A percentile compares a stretch with the other conserved stretches of the same genome.
phyloP scores from a whole-genome alignment of 2,329 filamentous ascomycete genomes.

The Diaporthe citriasiana region DNA sequence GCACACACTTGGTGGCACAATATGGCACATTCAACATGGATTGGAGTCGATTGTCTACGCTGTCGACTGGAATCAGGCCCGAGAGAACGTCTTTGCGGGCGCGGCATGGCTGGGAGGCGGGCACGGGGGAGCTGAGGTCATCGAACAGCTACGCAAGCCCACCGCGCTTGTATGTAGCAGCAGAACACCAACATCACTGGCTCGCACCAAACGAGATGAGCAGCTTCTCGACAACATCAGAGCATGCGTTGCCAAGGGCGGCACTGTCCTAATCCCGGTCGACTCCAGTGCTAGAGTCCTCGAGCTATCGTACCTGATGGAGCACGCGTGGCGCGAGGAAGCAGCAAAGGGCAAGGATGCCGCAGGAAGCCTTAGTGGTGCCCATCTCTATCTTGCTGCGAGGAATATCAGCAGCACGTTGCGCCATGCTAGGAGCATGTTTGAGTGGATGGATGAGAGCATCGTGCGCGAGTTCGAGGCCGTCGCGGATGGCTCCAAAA shows the following conservation, averaged over 20 bases:
- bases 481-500: slow-evolving; percentile 66
- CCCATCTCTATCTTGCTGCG: slow-evolving; percentile 85
- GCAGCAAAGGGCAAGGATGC: slow-evolving; percentile 63
- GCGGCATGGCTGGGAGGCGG: slow-evolving; percentile 91
- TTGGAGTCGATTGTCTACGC: slow-evolving; percentile 98
- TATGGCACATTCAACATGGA: slow-evolving; percentile 98
- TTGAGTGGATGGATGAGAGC: slow-evolving; percentile 99
- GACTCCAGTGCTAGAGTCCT: slow-evolving; percentile 96
- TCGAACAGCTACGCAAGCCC: slow-evolving; percentile 92
- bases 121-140: slow-evolving; percentile 83
- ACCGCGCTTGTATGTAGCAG: slow-evolving; percentile 95
- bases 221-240: slow-evolving; percentile 86
- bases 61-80: slow-evolving; percentile 98
- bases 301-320: slow-evolving; percentile 91
- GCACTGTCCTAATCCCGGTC: slow-evolving; percentile 92
- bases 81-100: slow-evolving; percentile 93
- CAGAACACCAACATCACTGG: slow-evolving; percentile 78
- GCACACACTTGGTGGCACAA: slow-evolving; percentile 94
- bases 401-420: slow-evolving; percentile 90
- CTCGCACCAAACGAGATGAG: slow-evolving; percentile 86
- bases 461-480: slow-evolving; percentile 94
- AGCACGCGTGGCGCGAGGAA: slow-evolving; percentile 88
- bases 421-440: slow-evolving; percentile 92
- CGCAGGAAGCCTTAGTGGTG: slow-evolving; percentile 58
- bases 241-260: slow-evolving; percentile 82